phyloP scores from a whole-genome alignment of 2,329 filamentous ascomycete species.

The Chrysoporthe deuterocubensis region DNA sequence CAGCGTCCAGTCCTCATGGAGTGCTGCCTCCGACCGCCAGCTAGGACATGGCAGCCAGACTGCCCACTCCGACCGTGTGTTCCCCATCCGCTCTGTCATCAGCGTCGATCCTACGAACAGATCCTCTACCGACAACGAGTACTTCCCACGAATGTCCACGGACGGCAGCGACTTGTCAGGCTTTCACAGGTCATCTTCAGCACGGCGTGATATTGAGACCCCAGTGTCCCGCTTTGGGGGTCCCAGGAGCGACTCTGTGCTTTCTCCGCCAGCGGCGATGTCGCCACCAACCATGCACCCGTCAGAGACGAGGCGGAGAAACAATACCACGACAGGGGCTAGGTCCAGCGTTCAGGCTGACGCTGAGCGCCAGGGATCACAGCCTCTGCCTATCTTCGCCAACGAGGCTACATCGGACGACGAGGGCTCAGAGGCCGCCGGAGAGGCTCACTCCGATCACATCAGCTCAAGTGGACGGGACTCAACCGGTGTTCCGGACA shows the following conservation, averaged over 20 bases:
- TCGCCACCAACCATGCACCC: conserved; percentile 27
- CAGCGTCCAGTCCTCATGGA: conserved; percentile 44
- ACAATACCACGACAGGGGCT: conserved; percentile 43
- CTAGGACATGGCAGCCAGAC: conserved; percentile 38
- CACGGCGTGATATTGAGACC: conserved; percentile 37
- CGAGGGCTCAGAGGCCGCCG: conserved; percentile 35
- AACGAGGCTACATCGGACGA: conserved; percentile 34
- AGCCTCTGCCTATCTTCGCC: conserved; percentile 37
- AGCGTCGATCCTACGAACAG: conserved; percentile 63
- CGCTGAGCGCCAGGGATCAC: conserved; percentile 44
- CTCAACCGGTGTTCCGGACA: conserved; percentile 6
- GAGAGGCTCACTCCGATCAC: conserved; percentile 9
- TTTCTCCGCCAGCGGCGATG: conserved; percentile 20
- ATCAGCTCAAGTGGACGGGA: conserved; percentile 20
- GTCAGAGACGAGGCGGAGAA: conserved; percentile 37
- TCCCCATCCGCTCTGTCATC: conserved; percentile 80
- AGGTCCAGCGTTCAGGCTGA: conserved; percentile 52
- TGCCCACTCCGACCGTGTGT: conserved; percentile 65
- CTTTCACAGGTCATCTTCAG: conserved; percentile 33
- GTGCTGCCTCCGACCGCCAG: conserved; percentile 47
- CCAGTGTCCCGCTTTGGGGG: conserved; percentile 30
- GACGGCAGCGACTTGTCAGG: not conserved
- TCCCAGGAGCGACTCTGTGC: conserved; percentile 24
- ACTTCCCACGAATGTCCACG: conserved; percentile 40
- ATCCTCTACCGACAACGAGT: conserved; percentile 46